Percentiles rank a stretch among this genome's conserved stretches.
phyloP scores from a whole-genome alignment of 192 early-diverging fungal species.

The Cladochytrium replicatum region DNA sequence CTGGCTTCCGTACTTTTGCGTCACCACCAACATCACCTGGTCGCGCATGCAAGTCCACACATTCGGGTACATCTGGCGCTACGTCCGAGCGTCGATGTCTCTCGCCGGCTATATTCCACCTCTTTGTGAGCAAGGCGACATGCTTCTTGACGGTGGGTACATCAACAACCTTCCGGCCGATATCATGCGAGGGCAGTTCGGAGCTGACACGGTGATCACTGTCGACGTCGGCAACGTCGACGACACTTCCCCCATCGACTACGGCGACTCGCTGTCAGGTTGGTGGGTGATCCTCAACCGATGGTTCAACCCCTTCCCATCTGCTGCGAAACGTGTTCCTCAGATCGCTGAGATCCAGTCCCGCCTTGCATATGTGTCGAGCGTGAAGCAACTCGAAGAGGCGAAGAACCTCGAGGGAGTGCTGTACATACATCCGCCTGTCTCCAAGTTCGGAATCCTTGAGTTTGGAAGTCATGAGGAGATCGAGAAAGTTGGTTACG shows the following conservation, averaged over 20 bases:
- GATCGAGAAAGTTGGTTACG: constrained; percentile 78
- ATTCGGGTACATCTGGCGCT: constrained; percentile 92
- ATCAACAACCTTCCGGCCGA: constrained; percentile 94
- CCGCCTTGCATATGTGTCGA: constrained; percentile 81
- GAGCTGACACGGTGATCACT: constrained; percentile 86
- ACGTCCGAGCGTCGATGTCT: constrained; percentile 96
- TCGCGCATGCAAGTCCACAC: constrained; percentile 89
- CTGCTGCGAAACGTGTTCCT: constrained; percentile 61
- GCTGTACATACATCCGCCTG: constrained; percentile 81
- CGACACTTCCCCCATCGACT: constrained; percentile 85
- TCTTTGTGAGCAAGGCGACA: constrained; percentile 88
- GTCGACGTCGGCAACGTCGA: constrained; percentile 88
- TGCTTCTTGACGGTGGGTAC: constrained; percentile 98
- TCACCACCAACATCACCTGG: constrained; percentile 92
- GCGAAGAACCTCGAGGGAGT: constrained; percentile 68
- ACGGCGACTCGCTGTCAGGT: constrained; percentile 88
- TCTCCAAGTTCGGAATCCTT: constrained; percentile 72
- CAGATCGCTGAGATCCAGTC: constrained; percentile 90
- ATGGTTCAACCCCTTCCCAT: constrained; percentile 61
- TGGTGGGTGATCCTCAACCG: constrained; percentile 78
- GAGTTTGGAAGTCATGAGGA: constrained; percentile 89
- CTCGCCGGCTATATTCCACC: constrained; percentile 92
- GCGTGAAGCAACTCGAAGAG: constrained; percentile 76
- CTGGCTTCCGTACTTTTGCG: constrained; percentile 93
- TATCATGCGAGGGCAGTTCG: constrained; percentile 53